phyloP scores from a whole-genome alignment of 2,329 filamentous ascomycete species.

The Coniochaeta hoffmannii region DNA sequence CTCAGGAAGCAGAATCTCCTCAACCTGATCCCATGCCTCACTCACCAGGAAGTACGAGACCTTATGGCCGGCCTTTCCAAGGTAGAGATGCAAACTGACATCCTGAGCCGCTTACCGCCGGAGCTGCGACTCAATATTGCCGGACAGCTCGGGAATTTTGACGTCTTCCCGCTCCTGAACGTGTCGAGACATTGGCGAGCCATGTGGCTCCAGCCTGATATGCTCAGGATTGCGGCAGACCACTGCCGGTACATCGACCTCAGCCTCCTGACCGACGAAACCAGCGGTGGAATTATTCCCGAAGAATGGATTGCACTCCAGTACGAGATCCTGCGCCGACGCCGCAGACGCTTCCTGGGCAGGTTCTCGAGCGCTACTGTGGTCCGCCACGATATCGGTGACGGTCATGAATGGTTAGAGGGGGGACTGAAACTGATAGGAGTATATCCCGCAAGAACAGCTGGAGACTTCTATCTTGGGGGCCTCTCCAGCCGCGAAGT shows the following conservation, averaged over 20 bases:
- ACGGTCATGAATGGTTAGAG: background rate
- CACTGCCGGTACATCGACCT: constrained; percentile 3
- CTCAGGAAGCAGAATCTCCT: constrained; percentile 4
- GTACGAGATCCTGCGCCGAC: background rate
- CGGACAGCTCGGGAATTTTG: constrained; percentile 1
- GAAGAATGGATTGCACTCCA: background rate
- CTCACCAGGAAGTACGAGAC: constrained; percentile 4
- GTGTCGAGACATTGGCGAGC: constrained; percentile 9
- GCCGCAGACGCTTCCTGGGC: constrained; percentile 1
- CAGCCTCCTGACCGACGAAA: background rate
- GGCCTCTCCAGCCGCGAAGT: background rate
- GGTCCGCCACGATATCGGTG: background rate
- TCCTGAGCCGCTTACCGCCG: constrained; percentile 3
- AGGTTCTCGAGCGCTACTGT: constrained; percentile 5
- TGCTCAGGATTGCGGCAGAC: constrained; percentile 1
- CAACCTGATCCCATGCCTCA: constrained; percentile 4
- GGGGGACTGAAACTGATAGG: background rate
- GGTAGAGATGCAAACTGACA: constrained; percentile 7
- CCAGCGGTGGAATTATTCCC: background rate
- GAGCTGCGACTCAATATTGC: constrained; percentile 7
- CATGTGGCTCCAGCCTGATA: constrained; percentile 6
- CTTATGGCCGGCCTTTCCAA: background rate
- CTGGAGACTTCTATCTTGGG: background rate
- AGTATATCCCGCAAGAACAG: background rate
- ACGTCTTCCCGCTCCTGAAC: constrained; percentile 4